Base-by-base conservation (phyloP, 306 rosid species). In the Dicorynia guianensis region DNA sequence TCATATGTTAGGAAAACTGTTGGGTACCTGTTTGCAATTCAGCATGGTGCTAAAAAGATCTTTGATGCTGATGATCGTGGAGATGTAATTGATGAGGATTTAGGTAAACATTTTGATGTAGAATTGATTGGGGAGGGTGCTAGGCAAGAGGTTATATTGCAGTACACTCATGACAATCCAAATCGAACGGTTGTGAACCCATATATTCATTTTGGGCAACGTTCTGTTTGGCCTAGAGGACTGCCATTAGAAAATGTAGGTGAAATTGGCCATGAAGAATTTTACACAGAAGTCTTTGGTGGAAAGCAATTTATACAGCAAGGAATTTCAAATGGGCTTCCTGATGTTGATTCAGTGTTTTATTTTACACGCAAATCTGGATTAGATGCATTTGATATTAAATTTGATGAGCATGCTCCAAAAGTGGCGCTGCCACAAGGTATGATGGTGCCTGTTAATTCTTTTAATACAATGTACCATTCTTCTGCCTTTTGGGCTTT, bases 181-280 rank as follows among this genome's bases (percentile, higher is more conserved):
- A 96, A 96, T 64, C 79, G 97, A 77, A 89, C 93, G 0, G 82
- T 90, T 30, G 90, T 88, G 18, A 95, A 95, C 74, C 99, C 99
- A 0, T 95, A 95, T 75, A 83, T 95, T 49, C 99, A 95, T 85
- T 95, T 95, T 42, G 99, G 99, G 73, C 99, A 95, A 76, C 85
- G 99, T 61, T 92, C 99, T 0, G 97, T 95, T 61, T 95, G 99
- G 99, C 99, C 99, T 34, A 87, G 99, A 75, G 99, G 99, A 19
- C 64, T 95, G 81, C 99, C 99, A 0, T 81, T 95, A 88, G 99
- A 92, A 75, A 92, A 90, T 40, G 99, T 87, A 0, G 99, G 99
- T 56, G 99, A 87, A 42, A 59, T 95, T 81, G 86, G 81, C 34
- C 99, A 90, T 83, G 99, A 95, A 50, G 97, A 89, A 71, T 95